Base-by-base conservation (phyloP, 495 filamentous ascomycete species). In the Chaetomium fimeti region DNA sequence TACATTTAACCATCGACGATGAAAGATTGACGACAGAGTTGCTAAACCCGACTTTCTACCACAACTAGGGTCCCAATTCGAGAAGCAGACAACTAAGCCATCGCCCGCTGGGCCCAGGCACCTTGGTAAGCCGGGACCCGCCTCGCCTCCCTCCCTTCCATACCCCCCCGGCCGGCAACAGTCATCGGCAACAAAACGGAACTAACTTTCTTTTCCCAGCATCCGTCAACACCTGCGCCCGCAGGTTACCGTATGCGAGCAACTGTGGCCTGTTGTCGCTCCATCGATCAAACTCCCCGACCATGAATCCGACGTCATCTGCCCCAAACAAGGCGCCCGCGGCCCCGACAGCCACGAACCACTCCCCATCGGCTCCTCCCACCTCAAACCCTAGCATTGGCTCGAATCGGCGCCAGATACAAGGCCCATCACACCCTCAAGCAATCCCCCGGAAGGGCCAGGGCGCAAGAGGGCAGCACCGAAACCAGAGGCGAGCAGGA, bases 371-470 rank as follows among this genome's bases (percentile, higher is more conserved):
- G 12, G 67, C 69, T 18, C 56, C 72, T 42, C 63, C 75, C 40
- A 61, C 69, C 25, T 64, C 73, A 16, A 70, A 75, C 45, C 68
- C 77, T 18, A 73, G 72, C 65, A 82, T 84, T 68, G 83, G 90
- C 43, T 80, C 81, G 58, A 83, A 83, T 54, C 87, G 86, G 38
- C 85, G 88, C 60, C 87, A 83, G 68, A 83, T 83, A 71, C 68
- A 69, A 45, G 85, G 85, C 51, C 78, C 86, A 18, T 81, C 79
- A 51, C 82, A 85, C 43, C 72, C 81, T 8, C 76, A 79, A 22
- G 75, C 83, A 36, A 73, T 82, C 49, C 77, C 87, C 6, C 81
- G 91, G 65, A 96, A 92, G 77, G 87, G 82, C 61, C 93, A 97
- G 79, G 77, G 77, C 27, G 77, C 82, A 57, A 87, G 87, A 76